Conservation (phyloP, 768 basidiomycete genomes). For the Boletus rubescentipes region DNA sequence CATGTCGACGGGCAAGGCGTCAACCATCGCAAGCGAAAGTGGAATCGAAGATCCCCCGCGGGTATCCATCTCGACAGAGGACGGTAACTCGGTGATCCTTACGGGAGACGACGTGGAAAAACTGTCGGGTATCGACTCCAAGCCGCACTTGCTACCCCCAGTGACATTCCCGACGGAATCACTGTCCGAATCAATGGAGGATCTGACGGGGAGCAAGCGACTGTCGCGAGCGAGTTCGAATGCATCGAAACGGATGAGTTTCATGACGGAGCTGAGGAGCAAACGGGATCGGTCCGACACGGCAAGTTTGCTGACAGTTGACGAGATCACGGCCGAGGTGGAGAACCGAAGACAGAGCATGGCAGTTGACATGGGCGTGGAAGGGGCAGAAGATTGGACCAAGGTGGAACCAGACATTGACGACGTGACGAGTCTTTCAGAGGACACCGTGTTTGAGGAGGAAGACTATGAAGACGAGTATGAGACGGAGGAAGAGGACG, state of each 20-base stretch:
- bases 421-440: constrained; percentile 47
- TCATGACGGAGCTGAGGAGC: constrained; percentile 77
- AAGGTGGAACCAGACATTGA: constrained; percentile 57
- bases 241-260: constrained; percentile 66
- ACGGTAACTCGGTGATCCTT: constrained; percentile 65
- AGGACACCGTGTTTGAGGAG: constrained; percentile 46
- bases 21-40: constrained; percentile 21
- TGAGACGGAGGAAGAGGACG: constrained; percentile 47
- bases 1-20: constrained; percentile 36
- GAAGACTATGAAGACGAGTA: constrained; percentile 52
- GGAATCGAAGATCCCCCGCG: constrained; percentile 57
- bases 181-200: constrained; percentile 75
- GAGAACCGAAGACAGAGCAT: constrained; percentile 62
- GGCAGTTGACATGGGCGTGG: constrained; percentile 43
- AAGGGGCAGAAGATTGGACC: constrained; percentile 69
- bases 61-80: constrained; percentile 73
- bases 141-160: constrained; percentile 69
- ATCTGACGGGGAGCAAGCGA: constrained; percentile 40
- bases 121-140: constrained; percentile 27
- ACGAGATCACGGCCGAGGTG: constrained; percentile 96
- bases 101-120: constrained; percentile 47
- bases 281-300: constrained; percentile 86
- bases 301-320: constrained; percentile 90
- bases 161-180: constrained; percentile 79
- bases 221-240: constrained; percentile 47